Evolutionary conservation across 805 yeast genomes (phyloP).

Genomic region (Zygosaccharomyces rouxii): DNA sequence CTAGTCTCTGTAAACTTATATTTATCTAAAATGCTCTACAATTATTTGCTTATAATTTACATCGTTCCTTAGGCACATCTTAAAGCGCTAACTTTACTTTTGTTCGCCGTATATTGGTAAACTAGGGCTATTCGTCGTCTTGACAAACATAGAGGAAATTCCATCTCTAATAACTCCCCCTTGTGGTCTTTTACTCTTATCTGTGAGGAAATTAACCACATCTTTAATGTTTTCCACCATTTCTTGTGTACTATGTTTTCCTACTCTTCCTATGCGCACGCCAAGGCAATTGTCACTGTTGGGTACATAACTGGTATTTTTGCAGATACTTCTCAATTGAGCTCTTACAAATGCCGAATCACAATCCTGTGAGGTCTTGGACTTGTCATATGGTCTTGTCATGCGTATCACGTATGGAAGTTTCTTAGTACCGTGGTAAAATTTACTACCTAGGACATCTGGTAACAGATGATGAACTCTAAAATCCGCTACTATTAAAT

Average conservation of each 20-base stretch:
- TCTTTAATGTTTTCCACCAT: conserved; percentile 29
- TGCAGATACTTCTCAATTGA: conserved; percentile 61
- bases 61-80: not conserved
- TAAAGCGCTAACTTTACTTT: not conserved
- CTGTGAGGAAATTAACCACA: conserved; percentile 45
- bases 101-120: conserved; percentile 45
- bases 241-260: conserved; percentile 23
- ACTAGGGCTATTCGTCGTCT: conserved; percentile 63
- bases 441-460: conserved; percentile 51
- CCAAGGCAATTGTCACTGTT: conserved; percentile 58
- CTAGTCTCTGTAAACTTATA: not conserved
- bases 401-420: conserved; percentile 66
- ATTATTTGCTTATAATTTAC: not conserved
- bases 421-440: conserved; percentile 60
- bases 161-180: conserved; percentile 54
- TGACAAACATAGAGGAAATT: conserved; percentile 51
- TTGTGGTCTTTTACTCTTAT: conserved; percentile 44
- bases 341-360: conserved; percentile 60
- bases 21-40: not conserved
- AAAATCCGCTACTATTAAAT: conserved; percentile 64
- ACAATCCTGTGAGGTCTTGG: conserved; percentile 53
- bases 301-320: conserved; percentile 60
- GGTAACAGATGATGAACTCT: conserved; percentile 61
- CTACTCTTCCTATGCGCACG: conserved; percentile 50
- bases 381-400: conserved; percentile 36